Conservation (phyloP, 164 flowering plant species). For the Magnolia officinalis region DNA sequence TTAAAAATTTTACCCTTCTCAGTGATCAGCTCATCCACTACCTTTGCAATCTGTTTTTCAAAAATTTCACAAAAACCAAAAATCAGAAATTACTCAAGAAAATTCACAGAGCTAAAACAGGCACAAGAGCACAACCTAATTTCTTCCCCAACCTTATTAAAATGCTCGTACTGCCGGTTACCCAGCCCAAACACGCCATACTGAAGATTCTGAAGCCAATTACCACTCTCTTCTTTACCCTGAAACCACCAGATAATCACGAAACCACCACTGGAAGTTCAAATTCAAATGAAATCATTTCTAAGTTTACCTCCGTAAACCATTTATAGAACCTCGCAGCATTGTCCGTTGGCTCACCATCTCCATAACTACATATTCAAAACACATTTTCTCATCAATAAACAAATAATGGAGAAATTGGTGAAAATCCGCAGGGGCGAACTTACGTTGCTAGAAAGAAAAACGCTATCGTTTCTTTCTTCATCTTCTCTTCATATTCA, state of each 20-base stretch:
- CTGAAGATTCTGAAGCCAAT: constrained; percentile 56
- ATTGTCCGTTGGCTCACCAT: constrained; percentile 99
- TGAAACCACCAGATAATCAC: constrained; percentile 13
- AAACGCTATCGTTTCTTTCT: constrained; percentile 66
- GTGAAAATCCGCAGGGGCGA: background rate
- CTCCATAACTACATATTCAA: constrained; percentile 61
- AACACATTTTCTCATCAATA: background rate
- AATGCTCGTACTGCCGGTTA: constrained; percentile 95
- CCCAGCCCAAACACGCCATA: constrained; percentile 93
- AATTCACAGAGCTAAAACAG: background rate
- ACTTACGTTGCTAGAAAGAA: constrained; percentile 95
- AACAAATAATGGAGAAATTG: background rate
- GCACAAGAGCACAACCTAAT: background rate
- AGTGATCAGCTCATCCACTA: constrained; percentile 58
- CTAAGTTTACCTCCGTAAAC: constrained; percentile 32
- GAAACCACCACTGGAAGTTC: background rate
- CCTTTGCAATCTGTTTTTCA: constrained; percentile 65
- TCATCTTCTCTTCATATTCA: constrained; percentile 73
- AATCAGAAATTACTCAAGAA: background rate
- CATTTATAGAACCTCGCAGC: constrained; percentile 95
- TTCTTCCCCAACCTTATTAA: constrained; percentile 64
- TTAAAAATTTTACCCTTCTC: constrained; percentile 54
- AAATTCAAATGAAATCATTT: too few relatives aligned
- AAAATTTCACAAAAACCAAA: background rate
- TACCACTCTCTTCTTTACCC: constrained; percentile 61